phyloP scores from a whole-genome alignment of 2,329 filamentous ascomycete genomes.

The Cyclaneusma minus region DNA sequence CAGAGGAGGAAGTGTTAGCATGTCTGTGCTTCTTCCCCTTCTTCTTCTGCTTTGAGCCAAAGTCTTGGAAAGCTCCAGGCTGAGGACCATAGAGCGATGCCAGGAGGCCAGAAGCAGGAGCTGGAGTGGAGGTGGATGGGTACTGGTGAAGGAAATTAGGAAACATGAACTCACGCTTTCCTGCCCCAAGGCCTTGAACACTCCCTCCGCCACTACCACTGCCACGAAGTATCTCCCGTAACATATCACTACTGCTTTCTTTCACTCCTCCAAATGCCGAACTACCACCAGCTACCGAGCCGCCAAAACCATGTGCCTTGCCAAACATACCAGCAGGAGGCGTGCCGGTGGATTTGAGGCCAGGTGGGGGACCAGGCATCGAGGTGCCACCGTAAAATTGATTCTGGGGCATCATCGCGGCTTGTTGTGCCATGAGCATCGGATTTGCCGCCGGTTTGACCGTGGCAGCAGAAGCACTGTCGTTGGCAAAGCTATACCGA shows the following conservation, averaged over 20 bases:
- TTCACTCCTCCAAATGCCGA: slow-evolving; percentile 49
- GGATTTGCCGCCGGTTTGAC: slow-evolving; percentile 69
- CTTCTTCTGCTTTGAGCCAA: slow-evolving; percentile 96
- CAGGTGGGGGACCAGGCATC: slow-evolving; percentile 85
- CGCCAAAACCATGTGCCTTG: slow-evolving; percentile 73
- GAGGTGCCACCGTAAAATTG: slow-evolving; percentile 74
- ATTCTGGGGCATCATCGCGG: slow-evolving; percentile 71
- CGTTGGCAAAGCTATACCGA: slow-evolving; percentile 75
- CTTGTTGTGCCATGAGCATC: slow-evolving; percentile 71
- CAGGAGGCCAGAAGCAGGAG: slow-evolving; percentile 81
- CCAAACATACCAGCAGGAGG: slow-evolving; percentile 89
- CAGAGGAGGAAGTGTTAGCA: slow-evolving; percentile 99
- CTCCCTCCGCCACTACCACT: slow-evolving; percentile 47
- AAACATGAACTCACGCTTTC: slow-evolving; percentile 98
- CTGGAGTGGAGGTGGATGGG: slow-evolving; percentile 64
- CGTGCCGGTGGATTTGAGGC: slow-evolving; percentile 86
- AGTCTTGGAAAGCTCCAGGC: slow-evolving; percentile 77
- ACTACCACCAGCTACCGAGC: slow-evolving; percentile 38
- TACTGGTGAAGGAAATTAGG: slow-evolving; percentile 84
- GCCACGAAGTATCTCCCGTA: slow-evolving; percentile 69
- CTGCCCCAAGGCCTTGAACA: slow-evolving; percentile 65
- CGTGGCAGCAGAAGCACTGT: slow-evolving; percentile 41
- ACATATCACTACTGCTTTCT: slow-evolving; percentile 57
- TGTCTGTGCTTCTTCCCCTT: slow-evolving; percentile 99
- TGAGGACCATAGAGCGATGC: slow-evolving; percentile 82